phyloP scores from a whole-genome alignment of 1,139 yeast genomes.

The Sugiyamaella xylanicola region DNA sequence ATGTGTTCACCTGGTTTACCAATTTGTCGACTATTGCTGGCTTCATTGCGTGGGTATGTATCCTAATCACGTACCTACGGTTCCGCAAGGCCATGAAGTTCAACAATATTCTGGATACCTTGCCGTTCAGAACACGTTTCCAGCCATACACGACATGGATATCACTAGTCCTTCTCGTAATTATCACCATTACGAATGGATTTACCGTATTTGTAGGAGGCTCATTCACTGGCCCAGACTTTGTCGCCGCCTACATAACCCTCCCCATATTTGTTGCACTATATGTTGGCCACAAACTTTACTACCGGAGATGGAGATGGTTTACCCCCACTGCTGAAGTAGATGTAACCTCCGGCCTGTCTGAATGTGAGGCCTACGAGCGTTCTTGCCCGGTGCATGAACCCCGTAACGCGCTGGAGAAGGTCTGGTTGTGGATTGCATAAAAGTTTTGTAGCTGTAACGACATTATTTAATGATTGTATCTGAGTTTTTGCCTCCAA shows the following conservation, averaged over 20 bases:
- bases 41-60: slow-evolving; percentile 50
- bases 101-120: slow-evolving; percentile 33
- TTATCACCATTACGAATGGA: slow-evolving; percentile 68
- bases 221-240: slow-evolving; percentile 52
- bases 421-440: slow-evolving; percentile 49
- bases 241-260: slow-evolving; percentile 57
- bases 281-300: slow-evolving; percentile 56
- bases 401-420: slow-evolving; percentile 46
- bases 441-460: slow-evolving; percentile 21
- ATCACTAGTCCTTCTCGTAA: slow-evolving; percentile 48
- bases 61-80: slow-evolving; percentile 51
- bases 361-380: slow-evolving; percentile 52
- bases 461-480: background rate
- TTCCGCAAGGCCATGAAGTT: slow-evolving; percentile 54
- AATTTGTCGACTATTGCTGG: slow-evolving; percentile 51
- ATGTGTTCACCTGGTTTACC: slow-evolving; percentile 51
- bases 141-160: slow-evolving; percentile 54
- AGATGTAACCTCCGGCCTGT: slow-evolving; percentile 55
- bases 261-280: slow-evolving; percentile 51
- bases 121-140: slow-evolving; percentile 49
- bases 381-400: slow-evolving; percentile 41
- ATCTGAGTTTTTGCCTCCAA: no score
- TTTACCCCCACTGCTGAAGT: slow-evolving; percentile 48
- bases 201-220: slow-evolving; percentile 61
- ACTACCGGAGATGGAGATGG: slow-evolving; percentile 49